These are phyloP conservation scores for Fusarium chuoi DNA, from an alignment of 2,329 filamentous ascomycete genomes.

Conservation along the genomic window DNA sequence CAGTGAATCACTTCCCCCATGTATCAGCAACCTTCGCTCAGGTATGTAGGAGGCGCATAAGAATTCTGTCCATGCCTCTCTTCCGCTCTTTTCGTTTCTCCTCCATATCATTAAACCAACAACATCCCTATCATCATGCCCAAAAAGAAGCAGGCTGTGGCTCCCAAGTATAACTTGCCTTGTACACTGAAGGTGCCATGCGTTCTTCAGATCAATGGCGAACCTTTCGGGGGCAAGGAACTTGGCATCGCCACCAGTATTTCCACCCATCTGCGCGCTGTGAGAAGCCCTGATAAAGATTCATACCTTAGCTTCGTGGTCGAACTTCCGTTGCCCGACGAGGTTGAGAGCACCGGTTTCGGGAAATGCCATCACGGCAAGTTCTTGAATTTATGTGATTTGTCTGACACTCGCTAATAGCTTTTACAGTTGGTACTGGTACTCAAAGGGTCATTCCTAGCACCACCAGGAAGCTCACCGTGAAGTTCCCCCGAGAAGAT, in stretches of 20 bases:
- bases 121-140: not conserved
- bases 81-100: not conserved
- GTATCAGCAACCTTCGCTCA: fast-evolving
- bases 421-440: no score
- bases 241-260: not conserved
- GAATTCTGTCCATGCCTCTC: fast-evolving
- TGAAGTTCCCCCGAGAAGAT: no score
- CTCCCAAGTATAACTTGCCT: not conserved
- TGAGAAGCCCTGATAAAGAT: no score
- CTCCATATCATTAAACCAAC: fast-evolving
- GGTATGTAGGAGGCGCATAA: not conserved
- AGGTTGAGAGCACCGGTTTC: no score
- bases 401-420: no score
- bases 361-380: no score
- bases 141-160: not conserved
- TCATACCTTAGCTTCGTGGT: no score
- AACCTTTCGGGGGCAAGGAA: not conserved
- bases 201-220: fast-evolving
- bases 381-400: no score
- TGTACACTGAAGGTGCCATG: not conserved
- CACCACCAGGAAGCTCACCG: no score
- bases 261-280: not conserved
- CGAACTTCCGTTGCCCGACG: no score
- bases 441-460: no score
- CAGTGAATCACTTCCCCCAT: fast-evolving